Evolutionary conservation across 192 early-diverging fungal genomes (phyloP), one percentile per base, ranked within the genome.

Genomic region (Podila clonocystis): DNA sequence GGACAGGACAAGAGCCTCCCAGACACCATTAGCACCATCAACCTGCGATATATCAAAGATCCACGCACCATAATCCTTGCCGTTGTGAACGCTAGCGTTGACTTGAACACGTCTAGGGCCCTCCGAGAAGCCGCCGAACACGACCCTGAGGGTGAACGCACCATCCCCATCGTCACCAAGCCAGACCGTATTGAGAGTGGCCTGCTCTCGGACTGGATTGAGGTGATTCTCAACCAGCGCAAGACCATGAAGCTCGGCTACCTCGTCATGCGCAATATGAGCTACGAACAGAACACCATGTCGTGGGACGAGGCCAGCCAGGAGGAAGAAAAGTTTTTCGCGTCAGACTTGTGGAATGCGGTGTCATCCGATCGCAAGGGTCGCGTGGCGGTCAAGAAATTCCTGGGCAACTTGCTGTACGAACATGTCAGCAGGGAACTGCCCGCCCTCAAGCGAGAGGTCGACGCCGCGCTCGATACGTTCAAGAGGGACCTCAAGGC

Each of bases 121-220:
- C 30, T 62, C 9, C 6, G 58, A 4, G 59, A 33, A 1, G 48
- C 59, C 6, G 30, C 13, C 1, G 28, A 9, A 17, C 22, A 45
- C 31, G 68, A 70, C 31, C 48, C 59, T 5, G 38, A 63, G 0
- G 70, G 70, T n/a, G 62, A 36, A 8, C 63, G 72, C 24, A 73
- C 72, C 45, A 61, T 66, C 33, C 58, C 72, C 0, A 66, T 73
- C 22, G 64, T 73, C 30, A 73, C 72, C 45, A 66, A 73, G 45
- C 34, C 48, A 4, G 72, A 66, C 20, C 3, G 15, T 11, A 52
- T 73, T 12, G 57, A 65, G 9, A 26, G 3, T 9, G 64, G 31
- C 13, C 15, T 50, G 20, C 58, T 24, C 30, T 24, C 58, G 3
- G 58, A 50, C 12, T 61, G 38, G 63, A 36, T 73, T 15, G 31